A percentile compares a stretch with the other conserved stretches of the same genome.
These are phyloP conservation scores for Candida berthetii DNA, from an alignment of 805 yeast genomes.

Conservation along the genomic window DNA sequence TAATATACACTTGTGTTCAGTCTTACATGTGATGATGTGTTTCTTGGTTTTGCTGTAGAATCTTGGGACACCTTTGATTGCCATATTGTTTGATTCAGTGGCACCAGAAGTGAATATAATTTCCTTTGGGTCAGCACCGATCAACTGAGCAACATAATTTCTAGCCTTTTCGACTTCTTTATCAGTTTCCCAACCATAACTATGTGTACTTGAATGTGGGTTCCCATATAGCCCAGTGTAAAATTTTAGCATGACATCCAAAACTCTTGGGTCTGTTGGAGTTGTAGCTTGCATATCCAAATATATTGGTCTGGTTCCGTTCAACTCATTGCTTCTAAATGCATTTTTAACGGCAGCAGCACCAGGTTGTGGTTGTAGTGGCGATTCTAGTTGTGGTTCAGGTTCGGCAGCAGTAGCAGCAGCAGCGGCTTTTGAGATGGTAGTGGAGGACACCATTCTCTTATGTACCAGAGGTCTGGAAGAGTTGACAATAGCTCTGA, in stretches of 20 bases:
- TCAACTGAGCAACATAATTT: slow-evolving; percentile 71
- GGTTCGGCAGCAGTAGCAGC: slow-evolving; percentile 10
- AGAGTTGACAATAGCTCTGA: neutral
- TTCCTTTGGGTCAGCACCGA: slow-evolving; percentile 93
- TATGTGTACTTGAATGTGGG: slow-evolving; percentile 95
- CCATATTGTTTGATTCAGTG: slow-evolving; percentile 94
- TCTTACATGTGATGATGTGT: slow-evolving; percentile 93
- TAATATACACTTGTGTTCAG: slow-evolving; percentile 98
- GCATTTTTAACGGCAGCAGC: slow-evolving; percentile 29
- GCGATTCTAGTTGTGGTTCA: neutral
- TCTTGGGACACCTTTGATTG: slow-evolving; percentile 90
- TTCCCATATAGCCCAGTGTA: slow-evolving; percentile 94
- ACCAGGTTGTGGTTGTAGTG: slow-evolving; percentile 11
- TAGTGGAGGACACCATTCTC: neutral
- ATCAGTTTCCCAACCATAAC: slow-evolving; percentile 99
- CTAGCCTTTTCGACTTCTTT: slow-evolving; percentile 87
- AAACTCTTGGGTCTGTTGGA: slow-evolving; percentile 94
- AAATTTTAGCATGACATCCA: slow-evolving; percentile 80
- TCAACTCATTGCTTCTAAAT: slow-evolving; percentile 30
- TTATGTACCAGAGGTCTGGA: slow-evolving; percentile 1
- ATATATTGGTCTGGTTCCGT: slow-evolving; percentile 86
- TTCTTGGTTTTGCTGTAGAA: slow-evolving; percentile 86
- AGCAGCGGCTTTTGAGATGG: slow-evolving; percentile 8
- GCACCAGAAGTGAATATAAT: slow-evolving; percentile 97
- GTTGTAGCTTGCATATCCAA: slow-evolving; percentile 98